Evolutionary conservation across 306 rosid genomes (phyloP), one percentile per base, ranked within the genome.

Genomic region (Clitoria ternatea): DNA sequence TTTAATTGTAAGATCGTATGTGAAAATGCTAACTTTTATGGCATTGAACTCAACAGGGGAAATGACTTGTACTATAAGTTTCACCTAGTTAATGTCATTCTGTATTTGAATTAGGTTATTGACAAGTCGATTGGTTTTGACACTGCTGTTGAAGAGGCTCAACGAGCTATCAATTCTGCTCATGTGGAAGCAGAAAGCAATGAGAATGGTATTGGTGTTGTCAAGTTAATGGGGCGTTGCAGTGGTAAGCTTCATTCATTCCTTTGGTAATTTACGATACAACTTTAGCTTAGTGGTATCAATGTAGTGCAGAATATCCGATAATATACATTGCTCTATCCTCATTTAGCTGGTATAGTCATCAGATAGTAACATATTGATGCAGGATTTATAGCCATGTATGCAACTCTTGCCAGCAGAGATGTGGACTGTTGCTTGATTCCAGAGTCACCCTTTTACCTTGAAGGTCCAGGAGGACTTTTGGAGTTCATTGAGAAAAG

Each of bases 41-140:
- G n/a, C 53, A 26, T 68, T 50, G 12, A 17, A 24, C 37, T 48
- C 7, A 29, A 48, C 33, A 53, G 32, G 5, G 10, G 18, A 45
- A 26, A 37, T 1, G 53, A 60, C 7, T 47, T 29, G 59, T 27
- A 24, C 39, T 48, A 50, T 4, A 14, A 24, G 40, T 15, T 13
- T 23, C 35, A 30, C 22, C 17, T 71, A 57, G 8, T 60, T 12
- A 55, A 24, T 72, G 47, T 11, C 40, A 50, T 45, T 72, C 22
- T 78, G 56, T 44, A 64, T 72, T 20, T 65, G 56, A 56, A 55
- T 65, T 47, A 89, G 96, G 90, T 89, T 77, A 90, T 90, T 43
- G 96, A 85, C 78, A 90, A 76, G 87, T 90, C 96, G 69, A 87
- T 89, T 69, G 96, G 96, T 56, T 87, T 87, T 63, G 96, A 89